Base-by-base conservation (phyloP, 495 filamentous ascomycete genomes). In the Letharia columbiana region DNA sequence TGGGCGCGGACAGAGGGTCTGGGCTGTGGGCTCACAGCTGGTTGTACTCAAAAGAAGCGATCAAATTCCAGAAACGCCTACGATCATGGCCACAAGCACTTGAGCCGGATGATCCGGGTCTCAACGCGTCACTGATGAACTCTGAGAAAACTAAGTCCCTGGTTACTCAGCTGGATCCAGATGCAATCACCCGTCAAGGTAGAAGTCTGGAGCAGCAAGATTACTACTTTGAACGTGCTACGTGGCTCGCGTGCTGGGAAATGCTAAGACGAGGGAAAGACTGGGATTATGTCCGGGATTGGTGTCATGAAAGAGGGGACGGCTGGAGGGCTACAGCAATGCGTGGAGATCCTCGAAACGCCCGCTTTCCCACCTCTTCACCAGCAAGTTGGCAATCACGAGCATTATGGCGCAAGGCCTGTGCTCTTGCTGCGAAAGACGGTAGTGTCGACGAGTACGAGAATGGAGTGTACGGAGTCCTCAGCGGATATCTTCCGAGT, bases 131-230 rank as follows among this genome's bases (percentile, higher is more conserved):
- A 42, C 80, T 86, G 63, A 73, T 83, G 50, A 83, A 78, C 59
- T 77, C 82, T 5, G 84, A 86, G 39, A 78, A 81, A 42, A 85
- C 86, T 49, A 82, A 85, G 73, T 72, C 83, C 8, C 71, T 96
- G 6, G 82, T 97, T 56, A 95, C 91, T n/a, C 90, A 96, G 71
- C 80, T 99, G 35, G 94, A 99, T 68, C 95, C 95, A 8, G 94
- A 99, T 81, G 90, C 92, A 9, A 80, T 87, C 18, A 86, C 85
- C 47, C 85, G 94, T 60, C 92, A 98, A 75, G 80, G 80, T 40
- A 84, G 87, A 42, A 81, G 78, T 47, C 76, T 98, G 39, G 87
- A 93, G 71, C 83, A 82, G 56, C 83, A 91, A 69, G 94, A 99
- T 71, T 83, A 89, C 61, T 91, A 85, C 67, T 91, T 91, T 62